These are phyloP conservation scores for Calonectria leucothoes DNA, from an alignment of 2,329 filamentous ascomycete genomes.

Conservation along the genomic window DNA sequence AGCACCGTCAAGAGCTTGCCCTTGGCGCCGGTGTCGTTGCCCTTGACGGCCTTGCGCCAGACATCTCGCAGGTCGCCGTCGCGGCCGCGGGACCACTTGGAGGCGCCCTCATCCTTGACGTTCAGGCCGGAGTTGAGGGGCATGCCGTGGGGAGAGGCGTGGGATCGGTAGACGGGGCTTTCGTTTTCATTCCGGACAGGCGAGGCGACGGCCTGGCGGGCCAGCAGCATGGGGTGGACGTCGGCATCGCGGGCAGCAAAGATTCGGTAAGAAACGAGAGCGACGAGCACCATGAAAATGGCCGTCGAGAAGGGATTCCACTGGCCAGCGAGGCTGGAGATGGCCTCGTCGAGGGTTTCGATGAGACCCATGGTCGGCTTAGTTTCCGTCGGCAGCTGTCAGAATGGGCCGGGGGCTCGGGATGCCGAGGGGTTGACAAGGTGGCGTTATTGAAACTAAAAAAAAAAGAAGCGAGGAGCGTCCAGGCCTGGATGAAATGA, in stretches of 20 bases:
- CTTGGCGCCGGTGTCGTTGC: slow-evolving; percentile 72
- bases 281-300: slow-evolving; percentile 74
- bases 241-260: slow-evolving; percentile 83
- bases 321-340: slow-evolving; percentile 77
- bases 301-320: slow-evolving; percentile 85
- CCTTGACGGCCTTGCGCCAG: slow-evolving; percentile 80
- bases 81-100: slow-evolving; percentile 85
- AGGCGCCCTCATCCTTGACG: slow-evolving; percentile 82
- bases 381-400: slow-evolving; percentile 2
- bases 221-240: slow-evolving; percentile 90
- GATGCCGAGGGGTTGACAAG: background rate
- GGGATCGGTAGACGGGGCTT: slow-evolving; percentile 86
- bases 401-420: background rate
- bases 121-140: slow-evolving; percentile 81
- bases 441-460: background rate
- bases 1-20: slow-evolving; percentile 83
- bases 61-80: slow-evolving; percentile 93
- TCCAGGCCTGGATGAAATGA: background rate
- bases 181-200: slow-evolving; percentile 86
- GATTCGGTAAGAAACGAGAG: slow-evolving; percentile 77
- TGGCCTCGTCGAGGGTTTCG: slow-evolving; percentile 76
- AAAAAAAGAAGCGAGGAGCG: background rate
- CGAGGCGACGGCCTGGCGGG: slow-evolving; percentile 82
- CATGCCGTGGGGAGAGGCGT: slow-evolving; percentile 87
- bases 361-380: slow-evolving; percentile 54